Percentiles rank a stretch among this genome's conserved stretches.
Evolutionary conservation across 306 rosid species (phyloP).

Genomic region (Aeschynomene evenia): DNA sequence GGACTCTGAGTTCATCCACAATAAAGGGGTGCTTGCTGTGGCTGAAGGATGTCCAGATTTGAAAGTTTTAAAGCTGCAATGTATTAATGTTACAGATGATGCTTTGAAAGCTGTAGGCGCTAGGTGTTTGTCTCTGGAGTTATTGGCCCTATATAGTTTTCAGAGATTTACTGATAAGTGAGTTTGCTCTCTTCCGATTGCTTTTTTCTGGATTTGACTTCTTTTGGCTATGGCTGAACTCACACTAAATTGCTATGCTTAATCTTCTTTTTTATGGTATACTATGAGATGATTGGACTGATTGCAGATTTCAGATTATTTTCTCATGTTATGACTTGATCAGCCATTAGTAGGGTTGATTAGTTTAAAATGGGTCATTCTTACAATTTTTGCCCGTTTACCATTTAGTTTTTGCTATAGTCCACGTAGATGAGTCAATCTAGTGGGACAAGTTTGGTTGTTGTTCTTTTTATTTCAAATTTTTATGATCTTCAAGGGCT

Average conservation of each 20-base stretch:
- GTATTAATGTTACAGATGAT: constrained; percentile 82
- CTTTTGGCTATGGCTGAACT: constrained; percentile 17
- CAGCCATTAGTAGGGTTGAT: constrained; percentile 8
- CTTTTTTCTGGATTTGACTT: constrained; percentile 10
- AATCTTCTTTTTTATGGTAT: neutral
- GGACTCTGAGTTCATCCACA: constrained; percentile 82
- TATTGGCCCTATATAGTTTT: constrained; percentile 78
- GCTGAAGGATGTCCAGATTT: constrained; percentile 72
- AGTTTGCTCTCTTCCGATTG: constrained; percentile 30
- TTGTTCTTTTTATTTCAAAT: neutral
- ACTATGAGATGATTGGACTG: neutral
- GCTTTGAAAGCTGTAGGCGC: constrained; percentile 81
- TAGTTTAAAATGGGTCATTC: constrained; percentile 21
- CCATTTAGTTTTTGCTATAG: neutral
- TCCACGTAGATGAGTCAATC: neutral
- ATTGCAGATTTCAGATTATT: neutral
- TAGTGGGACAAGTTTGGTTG: neutral
- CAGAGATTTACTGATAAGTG: constrained; percentile 86
- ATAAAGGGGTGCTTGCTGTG: constrained; percentile 78
- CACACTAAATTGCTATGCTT: neutral
- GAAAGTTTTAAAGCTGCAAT: constrained; percentile 83
- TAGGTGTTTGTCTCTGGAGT: constrained; percentile 59
- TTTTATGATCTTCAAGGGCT: constrained; percentile 6
- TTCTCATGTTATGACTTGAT: neutral
- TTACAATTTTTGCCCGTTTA: neutral